Conservation (phyloP, 805 yeast genomes). For the Kregervanrija fluxuum region DNA sequence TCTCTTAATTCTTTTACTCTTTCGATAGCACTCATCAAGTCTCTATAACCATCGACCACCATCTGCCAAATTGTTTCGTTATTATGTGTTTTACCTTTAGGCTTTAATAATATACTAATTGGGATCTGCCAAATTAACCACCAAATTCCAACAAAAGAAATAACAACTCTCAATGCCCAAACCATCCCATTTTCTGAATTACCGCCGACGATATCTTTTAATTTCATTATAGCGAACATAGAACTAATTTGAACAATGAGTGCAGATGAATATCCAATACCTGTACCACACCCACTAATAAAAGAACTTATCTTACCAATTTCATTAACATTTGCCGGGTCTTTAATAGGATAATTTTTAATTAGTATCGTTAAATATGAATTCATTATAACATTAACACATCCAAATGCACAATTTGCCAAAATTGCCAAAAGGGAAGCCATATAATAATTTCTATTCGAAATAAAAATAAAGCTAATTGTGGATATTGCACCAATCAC, state of each 20-base stretch:
- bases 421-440: conserved; percentile 48
- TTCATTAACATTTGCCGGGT: not conserved
- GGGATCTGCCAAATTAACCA: conserved; percentile 72
- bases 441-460: conserved; percentile 37
- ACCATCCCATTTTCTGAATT: conserved; percentile 15
- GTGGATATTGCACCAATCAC: conserved; percentile 51
- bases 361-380: conserved; percentile 62
- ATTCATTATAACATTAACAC: conserved; percentile 74
- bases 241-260: conserved; percentile 57
- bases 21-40: conserved; percentile 46
- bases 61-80: conserved; percentile 1
- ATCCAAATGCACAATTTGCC: conserved; percentile 68
- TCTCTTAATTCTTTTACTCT: conserved; percentile 57
- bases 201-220: not conserved
- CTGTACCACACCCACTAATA: conserved; percentile 64
- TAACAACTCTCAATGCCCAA: conserved; percentile 48
- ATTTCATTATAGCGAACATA: conserved; percentile 33
- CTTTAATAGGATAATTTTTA: conserved; percentile 26
- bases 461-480: conserved; percentile 33
- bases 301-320: conserved; percentile 38
- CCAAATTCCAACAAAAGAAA: conserved; percentile 65
- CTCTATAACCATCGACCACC: conserved; percentile 49
- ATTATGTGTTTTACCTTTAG: not conserved
- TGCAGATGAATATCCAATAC: conserved; percentile 65
- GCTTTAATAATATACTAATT: conserved; percentile 23